phyloP scores from a whole-genome alignment of 345 rosid species.

The Raphanus raphanistrum region DNA sequence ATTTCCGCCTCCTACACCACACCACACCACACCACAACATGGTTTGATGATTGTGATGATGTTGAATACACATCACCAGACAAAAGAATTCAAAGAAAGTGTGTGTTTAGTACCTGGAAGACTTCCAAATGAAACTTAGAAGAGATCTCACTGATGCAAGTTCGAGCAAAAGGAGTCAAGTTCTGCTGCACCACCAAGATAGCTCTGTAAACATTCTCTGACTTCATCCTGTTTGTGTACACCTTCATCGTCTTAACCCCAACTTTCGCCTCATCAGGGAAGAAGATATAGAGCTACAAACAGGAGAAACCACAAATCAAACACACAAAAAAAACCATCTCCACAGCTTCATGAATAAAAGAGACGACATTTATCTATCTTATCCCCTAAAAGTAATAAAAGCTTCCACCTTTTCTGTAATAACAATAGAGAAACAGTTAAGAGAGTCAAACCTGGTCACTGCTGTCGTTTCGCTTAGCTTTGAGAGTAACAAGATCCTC shows the following conservation, averaged over 20 bases:
- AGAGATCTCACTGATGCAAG: slow-evolving; percentile 71
- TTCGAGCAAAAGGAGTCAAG: slow-evolving; percentile 82
- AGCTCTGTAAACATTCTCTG: slow-evolving; percentile 80
- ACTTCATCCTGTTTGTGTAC: slow-evolving; percentile 76
- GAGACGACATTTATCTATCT: too few relatives aligned
- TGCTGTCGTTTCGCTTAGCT: slow-evolving; percentile 51
- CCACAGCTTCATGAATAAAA: too few relatives aligned
- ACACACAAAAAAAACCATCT: not conserved
- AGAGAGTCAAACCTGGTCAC: slow-evolving; percentile 56
- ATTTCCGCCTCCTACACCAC: slow-evolving; percentile 65
- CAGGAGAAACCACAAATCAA: not conserved
- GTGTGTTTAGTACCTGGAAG: slow-evolving; percentile 57
- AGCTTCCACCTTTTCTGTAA: not conserved
- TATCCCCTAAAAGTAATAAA: not conserved
- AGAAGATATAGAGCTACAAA: slow-evolving; percentile 74
- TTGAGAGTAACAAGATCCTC: slow-evolving; percentile 81
- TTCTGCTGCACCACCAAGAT: slow-evolving; percentile 81
- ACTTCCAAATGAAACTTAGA: slow-evolving; percentile 80
- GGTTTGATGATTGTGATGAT: not conserved
- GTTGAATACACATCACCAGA: not conserved
- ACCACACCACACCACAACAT: slow-evolving; percentile 1
- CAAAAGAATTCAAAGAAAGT: slow-evolving; percentile 35
- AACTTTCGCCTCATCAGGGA: slow-evolving; percentile 81
- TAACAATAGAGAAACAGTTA: not conserved
- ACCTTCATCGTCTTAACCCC: slow-evolving; percentile 90